phyloP scores from a whole-genome alignment of 2,329 filamentous ascomycete species.

The Botryotinia narcissicola region DNA sequence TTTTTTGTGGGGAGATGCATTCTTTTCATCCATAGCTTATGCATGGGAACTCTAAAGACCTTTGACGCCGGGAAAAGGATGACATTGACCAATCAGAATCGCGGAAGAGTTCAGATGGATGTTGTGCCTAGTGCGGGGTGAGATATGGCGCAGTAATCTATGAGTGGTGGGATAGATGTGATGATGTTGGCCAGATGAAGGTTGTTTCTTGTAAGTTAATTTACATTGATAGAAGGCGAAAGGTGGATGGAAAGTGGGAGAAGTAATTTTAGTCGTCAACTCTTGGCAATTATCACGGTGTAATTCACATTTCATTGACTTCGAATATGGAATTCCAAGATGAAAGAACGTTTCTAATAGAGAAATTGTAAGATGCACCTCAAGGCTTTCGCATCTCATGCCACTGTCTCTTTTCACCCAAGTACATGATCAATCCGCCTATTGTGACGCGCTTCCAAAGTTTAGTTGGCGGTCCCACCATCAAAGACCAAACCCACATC shows the following conservation, averaged over 20 bases:
- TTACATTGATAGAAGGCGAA: neutral
- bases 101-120: neutral
- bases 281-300: neutral
- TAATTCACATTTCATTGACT: neutral
- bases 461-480: neutral
- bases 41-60: neutral
- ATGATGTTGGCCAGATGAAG: neutral
- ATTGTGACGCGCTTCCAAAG: neutral
- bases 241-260: neutral
- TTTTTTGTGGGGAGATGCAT: neutral
- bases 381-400: neutral
- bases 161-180: neutral
- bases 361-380: too few species aligned
- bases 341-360: neutral
- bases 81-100: neutral
- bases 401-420: neutral
- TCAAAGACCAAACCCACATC: neutral
- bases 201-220: neutral
- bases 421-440: neutral
- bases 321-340: neutral
- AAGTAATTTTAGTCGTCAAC: neutral
- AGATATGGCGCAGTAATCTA: neutral
- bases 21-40: conserved; percentile 1
- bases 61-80: neutral
- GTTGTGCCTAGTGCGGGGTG: conserved; percentile 1